Evolutionary conservation across 345 rosid genomes (phyloP), one percentile per base, ranked within the genome.

Genomic region (Salix exigua): DNA sequence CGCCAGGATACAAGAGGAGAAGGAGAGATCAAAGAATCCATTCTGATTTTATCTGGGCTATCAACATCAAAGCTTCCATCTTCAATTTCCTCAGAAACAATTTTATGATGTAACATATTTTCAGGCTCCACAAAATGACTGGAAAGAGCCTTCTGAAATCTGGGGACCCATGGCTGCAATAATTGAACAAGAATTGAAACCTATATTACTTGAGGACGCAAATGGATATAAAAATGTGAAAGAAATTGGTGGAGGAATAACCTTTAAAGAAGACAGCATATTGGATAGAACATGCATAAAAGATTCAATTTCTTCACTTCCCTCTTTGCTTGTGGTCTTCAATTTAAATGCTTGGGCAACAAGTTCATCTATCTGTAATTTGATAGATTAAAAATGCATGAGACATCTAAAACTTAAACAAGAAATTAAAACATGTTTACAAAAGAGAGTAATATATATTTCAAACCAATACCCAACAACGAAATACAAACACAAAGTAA

Each of bases 1-100:
- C 91, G 91, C 98, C 98, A 94, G 10, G 92, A 83, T 26, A 96
- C 98, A 6, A 94, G 89, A 7, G 99, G 98, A 71, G 98, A 96
- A 76, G 97, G 98, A 81, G 99, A 96, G 64, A 96, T 85, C 77
- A 96, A 73, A 2, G 89, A 80, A 72, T 85, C 87, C 74, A 78
- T 78, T 5, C 77, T 79, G 26, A 46, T 83, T 77, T 86, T 82
- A 48, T 88, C 92, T 46, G 95, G 97, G 85, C 97, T 96, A 55
- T 79, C 88, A 73, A 84, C 70, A 31, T 86, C 87, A 31, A 83
- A 80, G 70, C 74, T 69, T 31, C 82, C 87, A 14, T 87, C 78
- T 9, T 86, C 86, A 53, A 67, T 79, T 17, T 64, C 69, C 50
- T 67, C 63, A 70, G 82, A 66, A 71, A 74, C 75, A 66, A 74